Base-by-base conservation (phyloP, 768 basidiomycete genomes). In the Lactarius deliciosus region DNA sequence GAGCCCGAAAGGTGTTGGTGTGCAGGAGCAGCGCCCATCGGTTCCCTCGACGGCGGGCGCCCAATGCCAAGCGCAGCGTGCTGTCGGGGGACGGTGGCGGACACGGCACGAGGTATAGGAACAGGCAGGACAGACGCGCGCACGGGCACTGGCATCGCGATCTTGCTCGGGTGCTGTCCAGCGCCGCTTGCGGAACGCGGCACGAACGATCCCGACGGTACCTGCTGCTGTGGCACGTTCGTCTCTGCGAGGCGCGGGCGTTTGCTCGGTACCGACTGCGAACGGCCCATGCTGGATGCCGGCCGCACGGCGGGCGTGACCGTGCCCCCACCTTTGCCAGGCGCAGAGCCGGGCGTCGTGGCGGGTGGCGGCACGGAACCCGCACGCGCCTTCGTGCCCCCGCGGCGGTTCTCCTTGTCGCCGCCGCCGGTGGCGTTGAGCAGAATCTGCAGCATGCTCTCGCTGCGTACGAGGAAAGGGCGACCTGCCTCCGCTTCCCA, bases 381-480 rank as follows among this genome's bases (percentile, higher is more conserved):
- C 28, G 84, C 80, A 58, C 87, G 73, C 15, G 60, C 20, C 50
- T 72, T 74, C 38, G 61, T 60, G 20, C 69, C 73, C 53, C 50
- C 50, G 25, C 69, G 69, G 74, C 79, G 76, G 76, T 92, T 94
- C 79, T 96, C 94, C 77, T 94, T 93, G 68, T 89, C 88, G 18
- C 83, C 81, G 59, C 74, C 73, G 53, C 87, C 85, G 56, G 89
- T 77, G 8, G 82, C 86, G 70, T 91, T 88, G 79, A 88, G 84
- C 45, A 99, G 85, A 60, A 89, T 78, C 60, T 89, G 88, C 57
- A 96, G 76, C 71, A 98, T 88, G 70, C 89, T 86, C 69, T 89
- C 83, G 10, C 95, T 96, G 64, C 92, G 85, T 2, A 97, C 90
- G 61, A 92, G 81, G 83, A 98, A 98, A 1, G 86, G 81, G 18